Evolutionary conservation across 2,329 filamentous ascomycete species (phyloP), one percentile per base, ranked within the genome.

Genomic region (Aspergillus vadensis): DNA sequence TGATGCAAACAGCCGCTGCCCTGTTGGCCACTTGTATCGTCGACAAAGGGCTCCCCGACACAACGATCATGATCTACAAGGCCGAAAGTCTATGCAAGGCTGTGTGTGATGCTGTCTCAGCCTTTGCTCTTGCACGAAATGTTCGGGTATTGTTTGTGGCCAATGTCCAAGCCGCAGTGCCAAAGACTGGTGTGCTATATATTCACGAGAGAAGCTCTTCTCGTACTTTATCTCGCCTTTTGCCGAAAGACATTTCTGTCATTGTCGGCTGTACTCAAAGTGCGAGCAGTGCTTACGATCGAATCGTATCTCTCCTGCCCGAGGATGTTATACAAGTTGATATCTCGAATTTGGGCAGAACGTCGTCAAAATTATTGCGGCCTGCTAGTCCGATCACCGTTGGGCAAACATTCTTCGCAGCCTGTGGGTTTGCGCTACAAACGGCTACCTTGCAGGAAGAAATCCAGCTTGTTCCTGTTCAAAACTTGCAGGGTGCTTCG

Each of bases 341-440:
- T n/a, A 19, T 55, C 17, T 19, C 25, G 7, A 38, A 10, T 25
- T 5, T 55, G 10, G 14, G 19, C 21, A 39, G 41, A 6, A 21
- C 8, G 2, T 55, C 39, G 2, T n/a, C 53, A 4, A 47, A 27
- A 14, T 9, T 36, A 14, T 15, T 44, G 9, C 17, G 25, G 12
- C 19, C 10, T 14, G 14, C 15, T 25, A 30, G 32, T 21, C 25
- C 39, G 10, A n/a, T n/a, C 27, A 32, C 39, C 8, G 39, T 15
- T 25, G 27, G 39, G 12, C 17, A 47, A 27, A 55, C 25, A 5
- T 4, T 55, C 15, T 12, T 55, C 2, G 21, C 19, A 10, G 53
- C 25, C 17, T 55, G 23, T 36, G 53, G n/a, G n/a, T 43, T 55
- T 55, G 53, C 53, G 19, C 32, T 55, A 25, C 53, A 47, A 15